These are phyloP conservation scores for Penicillium riverlandense DNA, from an alignment of 495 filamentous ascomycete genomes.

Conservation along the genomic window DNA sequence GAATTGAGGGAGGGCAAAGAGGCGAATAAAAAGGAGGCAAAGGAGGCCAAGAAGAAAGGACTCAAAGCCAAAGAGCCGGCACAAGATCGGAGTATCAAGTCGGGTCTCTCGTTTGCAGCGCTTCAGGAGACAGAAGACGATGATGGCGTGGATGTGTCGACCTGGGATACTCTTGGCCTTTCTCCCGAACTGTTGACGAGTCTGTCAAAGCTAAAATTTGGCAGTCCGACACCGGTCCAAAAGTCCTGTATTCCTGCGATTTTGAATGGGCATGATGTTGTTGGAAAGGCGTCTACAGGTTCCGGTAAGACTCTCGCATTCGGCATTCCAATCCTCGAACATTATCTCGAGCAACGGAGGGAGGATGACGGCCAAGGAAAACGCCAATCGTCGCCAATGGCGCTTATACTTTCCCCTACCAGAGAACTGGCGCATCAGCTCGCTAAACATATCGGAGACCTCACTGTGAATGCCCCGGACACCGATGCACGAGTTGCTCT, in stretches of 20 bases:
- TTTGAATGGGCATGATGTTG: slow-evolving; percentile 76
- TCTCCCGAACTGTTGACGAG: slow-evolving; percentile 60
- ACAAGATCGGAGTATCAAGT: slow-evolving; percentile 18
- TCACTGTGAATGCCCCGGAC: slow-evolving; percentile 53
- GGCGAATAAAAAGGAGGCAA: slow-evolving; percentile 23
- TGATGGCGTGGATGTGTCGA: slow-evolving; percentile 51
- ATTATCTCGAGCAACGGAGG: slow-evolving; percentile 31
- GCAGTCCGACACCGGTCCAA: slow-evolving; percentile 76
- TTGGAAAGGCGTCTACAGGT: slow-evolving; percentile 93
- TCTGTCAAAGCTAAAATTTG: slow-evolving; percentile 71
- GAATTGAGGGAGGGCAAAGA: slow-evolving; percentile 18
- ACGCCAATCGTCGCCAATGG: slow-evolving; percentile 47
- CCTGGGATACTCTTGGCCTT: slow-evolving; percentile 66
- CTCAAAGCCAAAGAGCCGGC: slow-evolving; percentile 2
- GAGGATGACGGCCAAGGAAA: slow-evolving; percentile 15
- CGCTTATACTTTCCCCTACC: slow-evolving; percentile 86
- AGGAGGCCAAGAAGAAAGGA: slow-evolving; percentile 20
- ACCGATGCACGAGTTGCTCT: slow-evolving; percentile 63
- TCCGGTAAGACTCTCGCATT: slow-evolving; percentile 99
- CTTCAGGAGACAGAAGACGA: slow-evolving; percentile 36
- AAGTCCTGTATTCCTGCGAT: slow-evolving; percentile 70
- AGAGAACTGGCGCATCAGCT: slow-evolving; percentile 91
- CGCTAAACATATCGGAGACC: slow-evolving; percentile 65
- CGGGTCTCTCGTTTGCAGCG: slow-evolving; percentile 31
- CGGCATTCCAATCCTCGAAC: slow-evolving; percentile 48